Percentiles rank a stretch among this genome's conserved stretches.
Evolutionary conservation across 1,284 basidiomycete genomes (phyloP).

Genomic region (Athelia psychrophila): DNA sequence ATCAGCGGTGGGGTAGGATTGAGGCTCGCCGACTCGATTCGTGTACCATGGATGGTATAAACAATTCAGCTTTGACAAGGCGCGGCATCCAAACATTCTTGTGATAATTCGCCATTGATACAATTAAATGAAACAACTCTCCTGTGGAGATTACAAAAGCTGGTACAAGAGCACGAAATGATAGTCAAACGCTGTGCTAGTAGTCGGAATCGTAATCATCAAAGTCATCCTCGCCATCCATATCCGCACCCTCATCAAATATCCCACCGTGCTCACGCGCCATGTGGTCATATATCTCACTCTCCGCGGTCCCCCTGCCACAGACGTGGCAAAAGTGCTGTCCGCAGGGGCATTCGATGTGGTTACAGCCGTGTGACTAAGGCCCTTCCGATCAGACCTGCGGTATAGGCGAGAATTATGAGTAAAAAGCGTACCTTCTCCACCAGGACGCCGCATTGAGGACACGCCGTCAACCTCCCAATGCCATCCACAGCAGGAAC

Average conservation of each 20-base stretch:
- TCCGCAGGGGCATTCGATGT: constrained; percentile 18
- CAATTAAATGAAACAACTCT: too few species aligned
- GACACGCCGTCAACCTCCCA: background rate
- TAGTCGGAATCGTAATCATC: too few species aligned
- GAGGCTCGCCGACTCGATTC: too few species aligned
- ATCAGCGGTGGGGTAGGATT: too few species aligned
- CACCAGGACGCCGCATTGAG: background rate
- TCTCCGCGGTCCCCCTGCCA: constrained; percentile 4
- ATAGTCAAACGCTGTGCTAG: too few species aligned
- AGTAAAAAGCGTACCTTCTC: background rate
- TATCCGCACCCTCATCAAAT: background rate
- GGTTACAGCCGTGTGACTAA: constrained; percentile 19
- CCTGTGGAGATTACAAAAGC: too few species aligned
- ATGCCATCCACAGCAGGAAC: background rate
- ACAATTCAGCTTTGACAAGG: too few species aligned
- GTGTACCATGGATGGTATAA: too few species aligned
- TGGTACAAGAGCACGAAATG: too few species aligned
- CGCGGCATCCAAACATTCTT: too few species aligned
- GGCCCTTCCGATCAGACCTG: background rate
- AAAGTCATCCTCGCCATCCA: background rate
- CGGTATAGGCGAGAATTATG: background rate
- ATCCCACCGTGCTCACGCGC: constrained; percentile 10
- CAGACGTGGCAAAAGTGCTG: constrained; percentile 19
- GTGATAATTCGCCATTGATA: too few species aligned
- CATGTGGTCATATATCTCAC: constrained; percentile 16